These are phyloP conservation scores for Hericium erinaceus DNA, from an alignment of 768 basidiomycete species.

Conservation along the genomic window DNA sequence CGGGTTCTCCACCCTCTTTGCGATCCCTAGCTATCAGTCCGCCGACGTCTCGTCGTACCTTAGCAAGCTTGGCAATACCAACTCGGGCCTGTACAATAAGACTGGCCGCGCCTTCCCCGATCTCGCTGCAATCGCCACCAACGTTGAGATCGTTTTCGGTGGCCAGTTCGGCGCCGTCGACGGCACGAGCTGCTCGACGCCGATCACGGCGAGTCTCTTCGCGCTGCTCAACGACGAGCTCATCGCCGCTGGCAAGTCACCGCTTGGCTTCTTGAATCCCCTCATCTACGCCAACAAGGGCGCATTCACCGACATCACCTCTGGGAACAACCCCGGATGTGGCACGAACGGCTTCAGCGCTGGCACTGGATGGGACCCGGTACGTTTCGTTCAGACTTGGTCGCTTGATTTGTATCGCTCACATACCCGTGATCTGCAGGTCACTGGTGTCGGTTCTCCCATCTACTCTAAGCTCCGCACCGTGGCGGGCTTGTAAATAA, in stretches of 20 bases:
- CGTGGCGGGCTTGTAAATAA: not conserved
- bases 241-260: conserved; percentile 8
- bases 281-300: conserved; percentile 11
- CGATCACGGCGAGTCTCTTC: conserved; percentile 13
- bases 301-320: not conserved
- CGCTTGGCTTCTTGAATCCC: conserved; percentile 4
- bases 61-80: not conserved
- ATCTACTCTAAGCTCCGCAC: not conserved
- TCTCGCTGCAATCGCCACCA: conserved; percentile 8
- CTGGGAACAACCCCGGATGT: not conserved
- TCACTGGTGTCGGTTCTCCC: not conserved
- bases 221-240: conserved; percentile 16
- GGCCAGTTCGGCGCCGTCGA: not conserved
- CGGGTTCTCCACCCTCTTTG: conserved; percentile 2
- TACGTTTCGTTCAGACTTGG: not conserved
- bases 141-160: conserved; percentile 2
- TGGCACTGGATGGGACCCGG: not conserved
- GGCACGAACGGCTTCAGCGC: not conserved
- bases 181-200: conserved; percentile 4
- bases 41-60: conserved; percentile 5
- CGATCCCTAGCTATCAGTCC: conserved; percentile 6
- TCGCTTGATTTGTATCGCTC: not conserved
- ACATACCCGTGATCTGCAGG: not conserved
- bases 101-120: conserved; percentile 10
- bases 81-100: conserved; percentile 2